Base-by-base conservation (phyloP, 768 basidiomycete species). In the Hortiboletus campestris region DNA sequence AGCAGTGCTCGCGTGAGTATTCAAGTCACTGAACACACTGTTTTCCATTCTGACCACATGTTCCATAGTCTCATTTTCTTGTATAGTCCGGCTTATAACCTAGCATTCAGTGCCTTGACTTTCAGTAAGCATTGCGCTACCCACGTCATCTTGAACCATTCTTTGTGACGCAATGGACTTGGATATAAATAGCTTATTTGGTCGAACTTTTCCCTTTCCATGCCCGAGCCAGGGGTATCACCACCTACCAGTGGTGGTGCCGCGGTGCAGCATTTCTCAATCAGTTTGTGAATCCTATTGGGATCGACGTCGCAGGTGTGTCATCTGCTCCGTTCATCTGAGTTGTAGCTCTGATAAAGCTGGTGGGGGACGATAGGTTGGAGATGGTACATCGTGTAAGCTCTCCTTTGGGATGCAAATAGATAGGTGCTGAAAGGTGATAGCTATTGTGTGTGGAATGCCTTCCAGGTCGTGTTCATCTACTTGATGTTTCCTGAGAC, bases 131-230 rank as follows among this genome's bases (percentile, higher is more conserved):
- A 19, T 36, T 12, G 3, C 1, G 13, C 25, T 17, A 9, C 35
- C n/a, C 1, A 17, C 28, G 8, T 36, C 10, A 28, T 6, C 16
- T 29, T 22, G 14, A 14, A 17, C 38, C 2, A 22, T 20, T 3
- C 17, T 16, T 34, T 53, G 25, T 25, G 40, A 57, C n/a, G 12
- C 32, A 28, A n/a, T 1, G 28, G 8, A 12, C 16, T 19, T 22
- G 25, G 63, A 7, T n/a, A 22, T 28, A 17, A 39, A 34, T 59
- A 84, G 84, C 84, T 4, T 86, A 76, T 76, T 68, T 86, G 56
- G 84, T 86, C n/a, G 85, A 86, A 62, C 64, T 87, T 34, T 86
- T 86, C 75, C 85, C 85, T 0, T 86, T 76, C 69, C 79, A 82
- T 55, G 76, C 77, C 25, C 82, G 85, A 51, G 78, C 85, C 1